Evolutionary conservation across 2,329 filamentous ascomycete genomes (phyloP).

Genomic region (Pseudocercospora ulei): DNA sequence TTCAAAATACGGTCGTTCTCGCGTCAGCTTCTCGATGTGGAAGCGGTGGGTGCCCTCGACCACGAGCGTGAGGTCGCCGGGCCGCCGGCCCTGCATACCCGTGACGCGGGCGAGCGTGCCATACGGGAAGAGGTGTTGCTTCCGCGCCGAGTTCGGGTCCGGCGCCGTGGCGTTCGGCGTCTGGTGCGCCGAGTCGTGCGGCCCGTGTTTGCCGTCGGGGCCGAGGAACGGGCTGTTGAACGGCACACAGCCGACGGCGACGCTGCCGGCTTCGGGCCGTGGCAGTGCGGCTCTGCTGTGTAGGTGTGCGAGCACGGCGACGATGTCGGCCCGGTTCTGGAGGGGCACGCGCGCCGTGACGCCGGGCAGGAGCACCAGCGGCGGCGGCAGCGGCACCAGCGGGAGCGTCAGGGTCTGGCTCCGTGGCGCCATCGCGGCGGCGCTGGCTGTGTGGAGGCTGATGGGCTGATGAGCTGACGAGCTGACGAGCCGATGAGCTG

Average conservation of each 20-base stretch:
- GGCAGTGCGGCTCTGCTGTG: conserved; percentile 63
- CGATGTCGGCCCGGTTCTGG: conserved; percentile 73
- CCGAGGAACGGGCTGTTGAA: conserved; percentile 66
- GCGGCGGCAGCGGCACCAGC: conserved; percentile 71
- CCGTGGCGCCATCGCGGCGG: conserved; percentile 10
- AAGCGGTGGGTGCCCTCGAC: conserved; percentile 79
- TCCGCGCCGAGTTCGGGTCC: conserved; percentile 39
- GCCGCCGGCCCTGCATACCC: conserved; percentile 42
- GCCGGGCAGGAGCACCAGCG: conserved; percentile 74
- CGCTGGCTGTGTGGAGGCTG: too few relatives aligned
- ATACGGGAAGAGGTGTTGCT: conserved; percentile 64
- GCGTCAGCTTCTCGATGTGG: conserved; percentile 60
- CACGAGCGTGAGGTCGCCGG: conserved; percentile 62
- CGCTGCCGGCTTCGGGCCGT: conserved; percentile 54
- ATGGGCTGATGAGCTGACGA: too few relatives aligned
- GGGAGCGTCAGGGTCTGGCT: conserved; percentile 45
- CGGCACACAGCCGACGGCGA: conserved; percentile 81
- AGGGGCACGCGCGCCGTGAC: conserved; percentile 77
- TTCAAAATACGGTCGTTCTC: conserved; percentile 79
- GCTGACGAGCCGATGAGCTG: too few relatives aligned
- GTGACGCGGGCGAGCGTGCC: conserved; percentile 57
- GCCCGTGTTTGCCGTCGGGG: conserved; percentile 63
- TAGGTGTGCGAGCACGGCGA: conserved; percentile 73
- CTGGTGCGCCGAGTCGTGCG: conserved; percentile 53
- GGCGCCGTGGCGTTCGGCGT: conserved; percentile 48